These are phyloP conservation scores for Petunia secreta DNA, from an alignment of 257 asterid genomes.

Conservation along the genomic window DNA sequence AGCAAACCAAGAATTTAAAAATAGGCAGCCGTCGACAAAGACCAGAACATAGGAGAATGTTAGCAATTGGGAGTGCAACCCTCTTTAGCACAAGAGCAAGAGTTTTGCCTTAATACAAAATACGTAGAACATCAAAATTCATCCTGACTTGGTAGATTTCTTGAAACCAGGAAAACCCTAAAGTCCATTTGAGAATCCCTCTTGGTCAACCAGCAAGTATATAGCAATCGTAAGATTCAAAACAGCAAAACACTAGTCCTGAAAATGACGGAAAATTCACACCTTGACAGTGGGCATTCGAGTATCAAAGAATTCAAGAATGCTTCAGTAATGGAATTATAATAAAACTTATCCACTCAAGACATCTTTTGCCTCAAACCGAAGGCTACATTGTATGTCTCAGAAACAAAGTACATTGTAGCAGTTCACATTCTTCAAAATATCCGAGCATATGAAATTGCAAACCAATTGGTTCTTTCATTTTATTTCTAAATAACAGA, in stretches of 20 bases:
- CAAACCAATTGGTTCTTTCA: conserved; percentile 33
- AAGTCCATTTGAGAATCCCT: not conserved
- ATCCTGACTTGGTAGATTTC: not conserved
- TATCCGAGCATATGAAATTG: conserved; percentile 33
- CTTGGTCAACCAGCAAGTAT: not conserved
- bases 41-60: not conserved
- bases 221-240: not conserved
- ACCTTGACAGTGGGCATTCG: not conserved
- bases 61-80: not conserved
- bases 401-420: conserved; percentile 16
- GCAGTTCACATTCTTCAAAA: conserved; percentile 38
- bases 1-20: not conserved
- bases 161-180: not conserved
- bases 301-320: not conserved
- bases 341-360: not conserved
- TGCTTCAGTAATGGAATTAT: conserved; percentile 19
- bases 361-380: conserved; percentile 25
- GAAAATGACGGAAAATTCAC: not conserved
- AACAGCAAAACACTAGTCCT: not conserved
- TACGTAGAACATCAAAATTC: not conserved
- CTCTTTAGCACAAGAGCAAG: not conserved
- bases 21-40: not conserved
- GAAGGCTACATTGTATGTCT: conserved; percentile 10
- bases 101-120: not conserved
- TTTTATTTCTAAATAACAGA: conserved; percentile 56